Evolutionary conservation across 768 basidiomycete species (phyloP).

Genomic region (Auricularia auricula-judae): DNA sequence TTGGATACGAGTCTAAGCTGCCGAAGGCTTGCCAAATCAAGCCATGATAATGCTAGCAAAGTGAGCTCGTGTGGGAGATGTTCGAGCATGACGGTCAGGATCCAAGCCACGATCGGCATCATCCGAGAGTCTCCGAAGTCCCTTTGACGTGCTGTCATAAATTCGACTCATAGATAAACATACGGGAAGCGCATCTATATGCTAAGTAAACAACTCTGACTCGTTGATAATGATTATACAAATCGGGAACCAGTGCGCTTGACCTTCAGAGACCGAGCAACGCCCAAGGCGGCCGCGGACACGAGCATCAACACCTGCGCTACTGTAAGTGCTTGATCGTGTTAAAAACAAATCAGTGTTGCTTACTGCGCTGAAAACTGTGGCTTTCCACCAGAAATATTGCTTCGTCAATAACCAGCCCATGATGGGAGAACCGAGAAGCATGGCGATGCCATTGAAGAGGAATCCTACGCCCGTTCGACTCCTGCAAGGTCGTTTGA

Average conservation of each 20-base stretch:
- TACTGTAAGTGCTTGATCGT: not conserved
- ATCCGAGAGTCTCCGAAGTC: too few species aligned
- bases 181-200: not conserved
- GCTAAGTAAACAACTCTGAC: not conserved
- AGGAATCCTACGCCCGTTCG: constrained; percentile 2
- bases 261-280: not conserved
- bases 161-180: too few species aligned
- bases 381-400: constrained; percentile 50
- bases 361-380: constrained; percentile 38
- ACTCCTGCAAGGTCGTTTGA: not conserved
- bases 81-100: too few species aligned
- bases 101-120: too few species aligned
- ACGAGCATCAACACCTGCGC: not conserved
- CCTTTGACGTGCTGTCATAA: too few species aligned
- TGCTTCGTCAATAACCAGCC: constrained; percentile 41
- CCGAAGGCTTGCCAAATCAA: too few species aligned
- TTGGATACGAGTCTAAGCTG: too few species aligned
- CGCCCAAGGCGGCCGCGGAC: not conserved
- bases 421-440: constrained; percentile 42
- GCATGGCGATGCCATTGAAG: constrained; percentile 7
- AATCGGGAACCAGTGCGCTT: not conserved
- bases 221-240: not conserved
- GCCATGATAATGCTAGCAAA: too few species aligned
- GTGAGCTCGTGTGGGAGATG: too few species aligned
- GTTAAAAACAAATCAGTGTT: not conserved